Percentiles rank a stretch among this genome's conserved stretches.
Evolutionary conservation across 139 green algal genomes (phyloP).

Genomic region (Micractinium sp.): DNA sequence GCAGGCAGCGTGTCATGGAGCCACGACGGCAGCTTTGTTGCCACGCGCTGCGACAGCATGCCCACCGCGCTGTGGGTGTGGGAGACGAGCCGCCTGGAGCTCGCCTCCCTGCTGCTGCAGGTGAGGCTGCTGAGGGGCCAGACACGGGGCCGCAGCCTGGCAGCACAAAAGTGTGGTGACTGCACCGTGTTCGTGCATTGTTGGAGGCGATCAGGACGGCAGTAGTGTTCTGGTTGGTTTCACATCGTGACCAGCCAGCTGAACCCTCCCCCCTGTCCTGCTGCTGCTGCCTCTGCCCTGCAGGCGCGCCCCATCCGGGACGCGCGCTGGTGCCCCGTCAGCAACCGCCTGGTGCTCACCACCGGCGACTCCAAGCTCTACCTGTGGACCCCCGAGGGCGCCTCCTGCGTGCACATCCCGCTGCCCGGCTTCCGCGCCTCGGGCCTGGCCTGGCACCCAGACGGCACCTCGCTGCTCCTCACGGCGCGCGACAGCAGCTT

Average conservation of each 20-base stretch:
- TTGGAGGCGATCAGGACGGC: no score
- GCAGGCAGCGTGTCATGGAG: slow-evolving; percentile 70
- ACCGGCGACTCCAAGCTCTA: slow-evolving; percentile 69
- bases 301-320: slow-evolving; percentile 61
- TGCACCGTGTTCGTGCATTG: no score
- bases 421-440: slow-evolving; percentile 68
- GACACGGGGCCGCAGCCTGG: no score
- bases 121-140: slow-evolving; percentile 37
- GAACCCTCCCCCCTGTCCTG: no score
- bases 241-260: no score
- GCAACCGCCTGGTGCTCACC: slow-evolving; percentile 61
- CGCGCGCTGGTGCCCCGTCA: slow-evolving; percentile 65
- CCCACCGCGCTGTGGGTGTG: slow-evolving; percentile 81
- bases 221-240: no score
- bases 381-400: slow-evolving; percentile 83
- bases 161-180: no score
- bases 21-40: slow-evolving; percentile 70
- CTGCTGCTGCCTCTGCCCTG: not conserved
- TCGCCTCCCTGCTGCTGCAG: slow-evolving; percentile 78
- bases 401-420: slow-evolving; percentile 84
- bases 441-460: slow-evolving; percentile 62
- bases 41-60: slow-evolving; percentile 81
- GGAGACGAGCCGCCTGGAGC: slow-evolving; percentile 66
- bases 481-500: slow-evolving; percentile 66
- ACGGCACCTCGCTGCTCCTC: slow-evolving; percentile 60